These are phyloP conservation scores for Agaricales sp. DNA, from an alignment of 1,284 basidiomycete genomes.

Conservation along the genomic window DNA sequence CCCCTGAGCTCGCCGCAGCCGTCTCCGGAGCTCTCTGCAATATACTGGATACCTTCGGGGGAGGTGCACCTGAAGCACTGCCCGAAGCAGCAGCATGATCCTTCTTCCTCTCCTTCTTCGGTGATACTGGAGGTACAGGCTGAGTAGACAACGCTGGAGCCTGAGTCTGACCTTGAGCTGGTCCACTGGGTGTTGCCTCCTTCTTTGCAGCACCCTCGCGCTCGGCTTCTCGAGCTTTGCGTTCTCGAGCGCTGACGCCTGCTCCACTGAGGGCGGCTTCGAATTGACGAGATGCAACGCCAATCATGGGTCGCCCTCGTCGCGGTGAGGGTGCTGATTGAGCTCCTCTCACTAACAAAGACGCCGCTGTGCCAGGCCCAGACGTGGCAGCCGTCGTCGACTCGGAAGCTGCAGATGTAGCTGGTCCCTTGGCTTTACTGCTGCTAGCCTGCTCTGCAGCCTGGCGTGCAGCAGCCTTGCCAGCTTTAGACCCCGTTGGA, in stretches of 20 bases:
- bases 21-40: no score
- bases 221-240: neutral
- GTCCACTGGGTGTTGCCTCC: no score
- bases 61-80: no score
- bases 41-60: no score
- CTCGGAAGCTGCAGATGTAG: constrained; percentile 4
- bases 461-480: neutral
- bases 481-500: neutral
- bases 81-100: neutral
- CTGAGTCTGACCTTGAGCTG: neutral
- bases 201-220: neutral
- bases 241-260: constrained; percentile 23
- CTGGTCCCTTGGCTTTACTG: neutral
- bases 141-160: neutral
- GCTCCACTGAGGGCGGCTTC: constrained; percentile 54
- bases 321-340: constrained; percentile 16
- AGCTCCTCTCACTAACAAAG: constrained; percentile 11
- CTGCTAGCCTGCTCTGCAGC: neutral
- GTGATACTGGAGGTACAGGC: neutral
- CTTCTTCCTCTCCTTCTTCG: neutral
- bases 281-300: constrained; percentile 51
- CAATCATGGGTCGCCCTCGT: constrained; percentile 43
- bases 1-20: no score
- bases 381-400: constrained; percentile 11
- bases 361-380: constrained; percentile 12